Percentiles rank a stretch among this genome's conserved stretches.
Evolutionary conservation across 495 filamentous ascomycete genomes (phyloP).

Genomic region (Aspergillus baeticus): DNA sequence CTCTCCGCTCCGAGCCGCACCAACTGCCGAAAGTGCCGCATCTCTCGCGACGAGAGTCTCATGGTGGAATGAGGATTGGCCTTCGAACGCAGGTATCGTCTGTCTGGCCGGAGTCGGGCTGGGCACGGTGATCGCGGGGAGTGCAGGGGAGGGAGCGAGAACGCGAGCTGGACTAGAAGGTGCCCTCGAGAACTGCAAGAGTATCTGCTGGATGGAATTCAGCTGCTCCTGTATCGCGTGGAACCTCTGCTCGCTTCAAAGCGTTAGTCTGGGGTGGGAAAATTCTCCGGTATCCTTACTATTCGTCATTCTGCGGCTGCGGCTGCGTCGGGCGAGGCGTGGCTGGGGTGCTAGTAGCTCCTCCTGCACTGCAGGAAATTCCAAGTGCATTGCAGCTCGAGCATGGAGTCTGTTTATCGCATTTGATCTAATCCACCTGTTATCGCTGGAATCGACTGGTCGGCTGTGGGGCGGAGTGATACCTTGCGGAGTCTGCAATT

Average conservation of each 20-base stretch:
- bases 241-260: slow-evolving; percentile 19
- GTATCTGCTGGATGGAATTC: slow-evolving; percentile 15
- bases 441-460: background rate
- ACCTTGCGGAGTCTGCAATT: slow-evolving; percentile 31
- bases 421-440: slow-evolving; percentile 20
- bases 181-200: slow-evolving; percentile 13
- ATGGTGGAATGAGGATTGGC: slow-evolving; percentile 28
- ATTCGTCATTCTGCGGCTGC: slow-evolving; percentile 6
- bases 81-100: slow-evolving; percentile 24
- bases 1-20: slow-evolving; percentile 1
- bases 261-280: background rate
- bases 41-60: slow-evolving; percentile 26
- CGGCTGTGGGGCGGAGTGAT: background rate
- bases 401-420: slow-evolving; percentile 25
- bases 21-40: slow-evolving; percentile 24
- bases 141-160: background rate
- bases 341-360: background rate
- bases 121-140: background rate
- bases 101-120: slow-evolving; percentile 10
- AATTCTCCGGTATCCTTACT: slow-evolving; percentile 3
- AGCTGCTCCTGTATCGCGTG: slow-evolving; percentile 25
- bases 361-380: slow-evolving; percentile 18
- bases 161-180: background rate
- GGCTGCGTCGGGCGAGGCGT: background rate
- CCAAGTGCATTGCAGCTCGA: slow-evolving; percentile 24